Evolutionary conservation across 2,329 filamentous ascomycete species (phyloP), one percentile per base, ranked within the genome.

Genomic region (Didymella arachidicola): DNA sequence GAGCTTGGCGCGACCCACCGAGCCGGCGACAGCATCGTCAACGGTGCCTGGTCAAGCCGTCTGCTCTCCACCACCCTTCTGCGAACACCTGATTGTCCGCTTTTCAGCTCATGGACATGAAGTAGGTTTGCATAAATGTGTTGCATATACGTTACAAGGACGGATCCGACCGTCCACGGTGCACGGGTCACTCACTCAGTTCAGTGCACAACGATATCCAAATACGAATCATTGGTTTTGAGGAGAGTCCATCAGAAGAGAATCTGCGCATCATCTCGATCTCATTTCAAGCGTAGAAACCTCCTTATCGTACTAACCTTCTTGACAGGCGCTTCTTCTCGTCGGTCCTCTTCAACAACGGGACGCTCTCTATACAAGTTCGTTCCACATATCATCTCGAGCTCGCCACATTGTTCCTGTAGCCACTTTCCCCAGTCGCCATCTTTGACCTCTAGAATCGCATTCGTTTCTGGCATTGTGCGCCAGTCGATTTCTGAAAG

Each of bases 31-130:
- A 29, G 34, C 42, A 46, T 51, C 39, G 53, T 39, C 47, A 57
- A 47, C 54, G 53, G 53, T 55, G 22, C 45, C 43, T 56, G 46
- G 39, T 39, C 43, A 32, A 44, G 29, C 39, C n/a, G 48, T 27
- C 38, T 54, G 45, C 56, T 59, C 56, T 59, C 50, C 56, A 54
- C 56, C 49, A 48, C 43, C 56, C 45, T 49, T 58, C 59, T 53
- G 53, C 48, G 43, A 62, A 59, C 39, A 50, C 53, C 60, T 36
- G 51, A 46, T 59, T 49, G 55, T 50, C 57, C 45, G 22, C 32
- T 29, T 30, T 16, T 41, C 51, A 46, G 56, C 41, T 27, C 29
- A 16, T 18, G 4, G 6, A 27, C 16, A 29, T 12, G 26, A 34
- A 39, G 26, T 32, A 44, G 26, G 47, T 48, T 27, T 41, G 41